Conservation (phyloP, 495 filamentous ascomycete genomes). For the Neurospora sp. region DNA sequence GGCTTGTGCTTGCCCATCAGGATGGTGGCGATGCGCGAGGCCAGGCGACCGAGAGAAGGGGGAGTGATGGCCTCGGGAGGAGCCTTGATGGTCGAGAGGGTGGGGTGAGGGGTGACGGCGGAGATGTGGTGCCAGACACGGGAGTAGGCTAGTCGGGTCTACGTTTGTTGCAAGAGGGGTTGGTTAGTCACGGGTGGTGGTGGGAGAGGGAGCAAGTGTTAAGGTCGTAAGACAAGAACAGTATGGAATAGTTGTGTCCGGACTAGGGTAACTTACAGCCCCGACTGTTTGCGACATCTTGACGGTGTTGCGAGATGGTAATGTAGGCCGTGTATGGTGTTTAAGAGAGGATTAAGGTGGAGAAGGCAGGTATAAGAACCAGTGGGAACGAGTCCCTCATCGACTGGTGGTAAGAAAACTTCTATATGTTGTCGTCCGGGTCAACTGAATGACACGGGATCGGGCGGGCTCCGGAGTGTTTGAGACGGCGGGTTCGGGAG, state of each 20-base stretch:
- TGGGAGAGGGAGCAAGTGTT: conserved; percentile 6
- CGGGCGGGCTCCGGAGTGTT: background rate
- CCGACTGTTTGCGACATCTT: conserved; percentile 19
- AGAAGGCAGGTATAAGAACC: background rate
- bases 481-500: background rate
- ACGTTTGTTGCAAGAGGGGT: background rate
- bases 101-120: conserved; percentile 46
- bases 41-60: conserved; percentile 75
- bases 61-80: conserved; percentile 47
- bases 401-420: conserved; percentile 3
- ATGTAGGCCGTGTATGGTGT: background rate
- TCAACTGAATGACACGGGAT: background rate
- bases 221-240: background rate
- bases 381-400: conserved; percentile 21
- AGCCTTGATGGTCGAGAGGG: conserved; percentile 39
- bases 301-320: conserved; percentile 1
- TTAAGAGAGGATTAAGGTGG: background rate
- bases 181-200: conserved; percentile 51
- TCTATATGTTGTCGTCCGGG: background rate
- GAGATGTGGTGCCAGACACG: conserved; percentile 88
- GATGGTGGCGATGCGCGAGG: conserved; percentile 77
- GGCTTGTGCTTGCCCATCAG: conserved; percentile 99
- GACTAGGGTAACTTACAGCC: conserved; percentile 5
- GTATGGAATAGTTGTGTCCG: background rate
- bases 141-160: conserved; percentile 96